These are phyloP conservation scores for Martiniozyma abietophila DNA, from an alignment of 805 yeast genomes.

Conservation along the genomic window DNA sequence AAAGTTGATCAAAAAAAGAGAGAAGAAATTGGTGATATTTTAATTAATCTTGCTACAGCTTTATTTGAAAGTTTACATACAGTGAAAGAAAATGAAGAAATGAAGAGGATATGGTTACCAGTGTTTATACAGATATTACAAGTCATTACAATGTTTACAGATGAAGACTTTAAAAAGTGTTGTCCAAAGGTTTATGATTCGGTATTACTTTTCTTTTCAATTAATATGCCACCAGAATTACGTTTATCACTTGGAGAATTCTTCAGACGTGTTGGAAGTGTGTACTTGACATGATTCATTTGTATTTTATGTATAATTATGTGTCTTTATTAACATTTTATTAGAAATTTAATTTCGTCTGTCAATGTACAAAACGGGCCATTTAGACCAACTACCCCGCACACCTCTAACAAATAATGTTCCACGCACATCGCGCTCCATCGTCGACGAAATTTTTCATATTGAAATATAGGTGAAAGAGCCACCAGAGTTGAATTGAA, in stretches of 20 bases:
- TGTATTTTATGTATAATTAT: constrained; percentile 13
- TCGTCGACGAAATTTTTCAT: background rate
- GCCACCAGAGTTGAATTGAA: background rate
- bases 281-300: too few species aligned
- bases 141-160: constrained; percentile 72
- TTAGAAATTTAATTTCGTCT: constrained; percentile 7
- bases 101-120: constrained; percentile 84
- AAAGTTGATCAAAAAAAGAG: constrained; percentile 41
- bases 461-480: background rate
- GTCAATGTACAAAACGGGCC: constrained; percentile 4
- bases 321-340: too few species aligned
- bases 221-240: constrained; percentile 31
- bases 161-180: constrained; percentile 52
- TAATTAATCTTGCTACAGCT: constrained; percentile 60
- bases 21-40: constrained; percentile 39
- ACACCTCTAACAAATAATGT: constrained; percentile 5
- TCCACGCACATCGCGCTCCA: constrained; percentile 1
- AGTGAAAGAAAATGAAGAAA: constrained; percentile 70
- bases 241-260: constrained; percentile 53
- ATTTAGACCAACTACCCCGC: constrained; percentile 3
- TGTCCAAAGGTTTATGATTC: constrained; percentile 54
- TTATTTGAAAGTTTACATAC: constrained; percentile 62
- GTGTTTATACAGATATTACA: constrained; percentile 82
- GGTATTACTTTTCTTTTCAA: constrained; percentile 47
- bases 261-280: constrained; percentile 42